These are phyloP conservation scores for Scleroderma bovista DNA, from an alignment of 768 basidiomycete species.

Conservation along the genomic window DNA sequence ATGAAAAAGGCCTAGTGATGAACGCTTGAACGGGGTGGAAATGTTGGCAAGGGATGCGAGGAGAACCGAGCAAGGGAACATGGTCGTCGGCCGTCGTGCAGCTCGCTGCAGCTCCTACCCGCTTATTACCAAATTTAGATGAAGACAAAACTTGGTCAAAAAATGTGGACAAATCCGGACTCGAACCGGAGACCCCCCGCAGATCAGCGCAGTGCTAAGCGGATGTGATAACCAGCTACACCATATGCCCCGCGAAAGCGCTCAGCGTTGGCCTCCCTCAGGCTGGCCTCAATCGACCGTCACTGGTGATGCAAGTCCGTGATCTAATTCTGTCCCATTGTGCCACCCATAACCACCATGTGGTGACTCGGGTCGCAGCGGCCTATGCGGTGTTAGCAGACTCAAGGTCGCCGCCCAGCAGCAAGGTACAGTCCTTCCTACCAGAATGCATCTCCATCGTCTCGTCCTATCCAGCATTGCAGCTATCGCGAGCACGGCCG, in stretches of 20 bases:
- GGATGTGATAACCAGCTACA: conserved; percentile 38
- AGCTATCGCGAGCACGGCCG: neutral
- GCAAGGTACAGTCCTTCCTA: no score
- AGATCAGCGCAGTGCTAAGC: conserved; percentile 31
- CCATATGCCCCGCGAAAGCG: conserved; percentile 27
- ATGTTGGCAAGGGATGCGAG: conserved; percentile 19
- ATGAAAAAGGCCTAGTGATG: conserved; percentile 77
- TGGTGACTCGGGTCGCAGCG: no score
- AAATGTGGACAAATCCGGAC: conserved; percentile 35
- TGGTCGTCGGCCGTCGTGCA: neutral
- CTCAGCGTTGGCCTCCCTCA: no score
- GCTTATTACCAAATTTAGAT: no score
- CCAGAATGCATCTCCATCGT: conserved; percentile 11
- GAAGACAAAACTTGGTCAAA: conserved; percentile 4
- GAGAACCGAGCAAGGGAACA: conserved; percentile 18
- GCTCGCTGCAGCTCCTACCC: neutral
- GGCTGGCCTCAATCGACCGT: no score
- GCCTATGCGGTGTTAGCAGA: no score
- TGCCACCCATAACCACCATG: no score
- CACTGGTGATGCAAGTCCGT: no score
- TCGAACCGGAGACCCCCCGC: conserved; percentile 38
- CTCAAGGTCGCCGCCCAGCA: no score
- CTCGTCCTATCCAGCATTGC: neutral
- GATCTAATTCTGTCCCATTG: no score
- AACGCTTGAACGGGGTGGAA: conserved; percentile 73